These are phyloP conservation scores for Verticillium nonalfalfae DNA, from an alignment of 2,329 filamentous ascomycete genomes.

Conservation along the genomic window DNA sequence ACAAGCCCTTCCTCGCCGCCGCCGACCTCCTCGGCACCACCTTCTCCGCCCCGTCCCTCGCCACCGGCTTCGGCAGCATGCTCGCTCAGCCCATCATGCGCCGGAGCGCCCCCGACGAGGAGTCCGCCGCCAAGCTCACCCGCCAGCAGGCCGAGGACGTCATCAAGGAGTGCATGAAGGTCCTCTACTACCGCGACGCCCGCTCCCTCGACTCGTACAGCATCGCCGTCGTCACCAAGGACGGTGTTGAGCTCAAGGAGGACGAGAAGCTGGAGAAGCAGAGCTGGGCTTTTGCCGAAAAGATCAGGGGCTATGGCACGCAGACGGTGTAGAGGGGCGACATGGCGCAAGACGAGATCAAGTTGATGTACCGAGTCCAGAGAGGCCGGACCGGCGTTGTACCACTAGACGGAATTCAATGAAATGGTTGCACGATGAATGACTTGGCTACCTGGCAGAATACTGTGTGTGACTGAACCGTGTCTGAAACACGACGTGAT, in stretches of 20 bases:
- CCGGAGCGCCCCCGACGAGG: conserved; percentile 77
- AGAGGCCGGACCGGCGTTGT: background rate
- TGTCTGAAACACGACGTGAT: no score
- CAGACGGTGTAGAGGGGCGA: conserved; percentile 51
- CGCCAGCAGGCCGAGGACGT: conserved; percentile 74
- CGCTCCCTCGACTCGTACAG: conserved; percentile 88
- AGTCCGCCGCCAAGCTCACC: conserved; percentile 61
- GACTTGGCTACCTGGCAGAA: background rate
- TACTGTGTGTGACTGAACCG: no score
- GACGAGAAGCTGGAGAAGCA: conserved; percentile 86
- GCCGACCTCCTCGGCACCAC: conserved; percentile 92
- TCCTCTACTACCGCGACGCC: conserved; percentile 94
- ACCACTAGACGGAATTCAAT: conserved; percentile 1
- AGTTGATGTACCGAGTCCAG: background rate
- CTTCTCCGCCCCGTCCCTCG: conserved; percentile 79
- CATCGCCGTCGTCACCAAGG: conserved; percentile 82
- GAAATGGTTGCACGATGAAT: background rate
- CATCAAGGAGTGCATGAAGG: conserved; percentile 95
- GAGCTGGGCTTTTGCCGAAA: conserved; percentile 97
- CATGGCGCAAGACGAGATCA: background rate
- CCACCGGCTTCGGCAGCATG: conserved; percentile 90
- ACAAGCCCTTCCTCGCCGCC: conserved; percentile 81
- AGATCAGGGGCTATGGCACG: conserved; percentile 90
- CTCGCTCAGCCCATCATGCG: conserved; percentile 90
- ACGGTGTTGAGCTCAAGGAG: conserved; percentile 79